Percentiles rank a stretch among this genome's conserved stretches.
Conservation (phyloP, 371 early-diverging fungal genomes). For the Lichtheimia ornata region DNA sequence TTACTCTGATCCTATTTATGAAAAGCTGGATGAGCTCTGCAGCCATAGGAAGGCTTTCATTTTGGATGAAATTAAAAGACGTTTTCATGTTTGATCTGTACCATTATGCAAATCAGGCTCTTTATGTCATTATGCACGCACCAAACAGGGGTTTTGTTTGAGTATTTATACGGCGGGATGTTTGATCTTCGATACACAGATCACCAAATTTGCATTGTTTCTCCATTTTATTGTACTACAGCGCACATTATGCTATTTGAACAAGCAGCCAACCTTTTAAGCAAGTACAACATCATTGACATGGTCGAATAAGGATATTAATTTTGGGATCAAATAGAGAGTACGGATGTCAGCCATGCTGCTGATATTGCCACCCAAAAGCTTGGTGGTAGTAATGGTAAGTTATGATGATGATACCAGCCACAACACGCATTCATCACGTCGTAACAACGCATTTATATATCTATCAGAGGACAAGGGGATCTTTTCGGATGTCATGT, state of each 20-base stretch:
- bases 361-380: slow-evolving; percentile 1
- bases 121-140: not conserved
- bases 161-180: not conserved
- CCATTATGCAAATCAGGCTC: not conserved
- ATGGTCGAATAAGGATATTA: not conserved
- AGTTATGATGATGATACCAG: not conserved
- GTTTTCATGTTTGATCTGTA: not conserved
- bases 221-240: not conserved
- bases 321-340: not conserved
- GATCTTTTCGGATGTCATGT: slow-evolving; percentile 32
- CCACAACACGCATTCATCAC: not conserved
- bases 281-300: not conserved
- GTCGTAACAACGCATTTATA: not conserved
- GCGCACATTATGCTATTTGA: not conserved
- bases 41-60: slow-evolving; percentile 13
- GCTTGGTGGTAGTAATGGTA: slow-evolving; percentile 3
- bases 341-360: not conserved
- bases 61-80: slow-evolving; percentile 5
- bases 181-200: too few species aligned
- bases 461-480: slow-evolving; percentile 21
- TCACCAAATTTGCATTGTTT: not conserved
- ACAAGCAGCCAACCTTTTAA: not conserved
- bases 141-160: not conserved
- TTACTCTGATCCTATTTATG: slow-evolving; percentile 23
- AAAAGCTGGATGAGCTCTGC: slow-evolving; percentile 24